Evolutionary conservation across 148 eudicot species (phyloP), one percentile per base, ranked within the genome.

Genomic region (Camellia japonica): DNA sequence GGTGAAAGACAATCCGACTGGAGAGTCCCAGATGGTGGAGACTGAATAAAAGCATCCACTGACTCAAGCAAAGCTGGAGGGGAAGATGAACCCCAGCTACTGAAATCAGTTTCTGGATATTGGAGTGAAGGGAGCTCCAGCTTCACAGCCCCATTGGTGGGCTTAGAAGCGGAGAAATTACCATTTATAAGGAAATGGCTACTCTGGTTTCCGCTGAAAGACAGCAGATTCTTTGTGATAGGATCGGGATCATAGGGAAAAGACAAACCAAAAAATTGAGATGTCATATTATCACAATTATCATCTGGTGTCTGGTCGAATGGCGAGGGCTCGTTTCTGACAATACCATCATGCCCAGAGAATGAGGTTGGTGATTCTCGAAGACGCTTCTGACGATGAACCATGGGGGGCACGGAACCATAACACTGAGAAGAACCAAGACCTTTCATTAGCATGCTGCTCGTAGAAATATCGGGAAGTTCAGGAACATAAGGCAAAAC

Each of bases 71-170:
- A 14, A 55, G 67, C 66, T 56, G 81, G 73, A 7, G 80, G 81
- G 56, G 81, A 70, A 38, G 75, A 67, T 3, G 80, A 70, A 18
- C 76, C 81, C 81, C 81, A 43, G 71, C 76, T 76, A 78, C 80
- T 55, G 18, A 69, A 77, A 76, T 76, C 80, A 76, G 84, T 70
- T 30, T 81, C 80, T 76, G 80, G 68, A 81, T 81, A 75, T 81
- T 81, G 84, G 84, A 81, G 84, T 81, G 84, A 81, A 81, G 83
- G 83, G 83, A 81, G 83, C 83, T 81, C 83, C 83, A 75, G 73
- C 83, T 81, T 75, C 74, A 42, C 43, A 64, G 64, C 52, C 84
- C 80, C 56, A 42, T 23, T 6, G 54, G 63, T 6, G 71, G 84
- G 80, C 76, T 77, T 72, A 49, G 66, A 81, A 81, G 84, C 75